These are phyloP conservation scores for Cytospora paraplurivora DNA, from an alignment of 2,329 filamentous ascomycete species.

Conservation along the genomic window DNA sequence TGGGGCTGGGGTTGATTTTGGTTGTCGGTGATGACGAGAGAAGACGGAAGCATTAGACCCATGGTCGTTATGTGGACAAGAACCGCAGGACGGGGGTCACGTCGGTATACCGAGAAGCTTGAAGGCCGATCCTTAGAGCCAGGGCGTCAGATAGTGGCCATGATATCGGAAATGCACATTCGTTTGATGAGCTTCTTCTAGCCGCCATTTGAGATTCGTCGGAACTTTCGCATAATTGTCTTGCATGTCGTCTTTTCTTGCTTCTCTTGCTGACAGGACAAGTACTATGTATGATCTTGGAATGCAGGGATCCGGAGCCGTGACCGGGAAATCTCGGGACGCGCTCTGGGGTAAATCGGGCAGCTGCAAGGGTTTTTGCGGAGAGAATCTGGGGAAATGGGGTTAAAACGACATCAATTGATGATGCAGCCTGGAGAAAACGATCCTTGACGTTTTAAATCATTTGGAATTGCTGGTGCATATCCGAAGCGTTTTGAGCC, in stretches of 20 bases:
- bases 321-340: conserved; percentile 27
- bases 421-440: conserved; percentile 12
- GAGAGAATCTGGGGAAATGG: conserved; percentile 29
- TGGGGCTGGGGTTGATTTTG: not conserved
- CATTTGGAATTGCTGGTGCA: not conserved
- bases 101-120: not conserved
- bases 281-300: not conserved
- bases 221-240: not conserved
- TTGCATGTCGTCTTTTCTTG: not conserved
- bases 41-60: conserved; percentile 9
- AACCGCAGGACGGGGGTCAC: not conserved
- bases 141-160: not conserved
- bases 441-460: conserved; percentile 9
- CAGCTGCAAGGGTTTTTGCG: conserved; percentile 27
- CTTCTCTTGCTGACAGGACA: not conserved
- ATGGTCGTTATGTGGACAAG: not conserved
- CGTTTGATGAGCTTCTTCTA: no score
- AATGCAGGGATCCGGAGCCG: conserved; percentile 9
- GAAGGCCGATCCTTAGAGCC: not conserved
- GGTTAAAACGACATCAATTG: conserved; percentile 25
- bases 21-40: conserved; percentile 10
- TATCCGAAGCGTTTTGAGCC: not conserved
- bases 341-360: conserved; percentile 26
- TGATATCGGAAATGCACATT: not conserved
- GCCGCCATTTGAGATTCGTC: not conserved